Conservation (phyloP, 75 land plant genomes). For the Sequoiadendron giganteum region DNA sequence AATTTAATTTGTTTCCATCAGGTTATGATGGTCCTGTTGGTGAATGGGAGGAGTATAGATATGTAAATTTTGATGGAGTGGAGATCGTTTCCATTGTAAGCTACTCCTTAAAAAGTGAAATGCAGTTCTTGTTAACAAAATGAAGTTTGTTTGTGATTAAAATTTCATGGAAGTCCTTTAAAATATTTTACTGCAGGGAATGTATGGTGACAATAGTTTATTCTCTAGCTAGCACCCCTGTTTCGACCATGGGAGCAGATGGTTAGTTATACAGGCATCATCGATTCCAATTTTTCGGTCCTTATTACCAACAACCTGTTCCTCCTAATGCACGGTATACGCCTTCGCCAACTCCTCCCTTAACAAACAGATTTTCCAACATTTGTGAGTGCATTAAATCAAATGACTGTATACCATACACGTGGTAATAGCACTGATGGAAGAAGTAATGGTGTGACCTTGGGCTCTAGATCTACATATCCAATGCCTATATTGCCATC, state of each 20-base stretch:
- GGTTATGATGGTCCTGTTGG: no score
- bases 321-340: slow-evolving; percentile 43
- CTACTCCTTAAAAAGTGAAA: not conserved
- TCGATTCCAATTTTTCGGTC: slow-evolving; percentile 56
- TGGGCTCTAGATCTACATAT: no score
- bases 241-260: slow-evolving; percentile 43
- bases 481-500: no score
- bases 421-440: no score
- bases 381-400: slow-evolving; percentile 43
- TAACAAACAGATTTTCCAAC: slow-evolving; percentile 33
- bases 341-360: no score
- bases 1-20: no score
- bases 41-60: no score
- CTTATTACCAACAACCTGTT: slow-evolving; percentile 56
- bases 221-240: slow-evolving; percentile 42
- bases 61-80: slow-evolving; percentile 48
- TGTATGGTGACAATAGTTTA: slow-evolving; percentile 62
- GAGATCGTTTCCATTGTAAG: slow-evolving; percentile 50
- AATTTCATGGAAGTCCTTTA: not conserved
- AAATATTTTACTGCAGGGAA: slow-evolving; percentile 35
- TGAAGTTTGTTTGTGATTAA: no score
- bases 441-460: no score
- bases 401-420: slow-evolving; percentile 36
- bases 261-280: slow-evolving; percentile 71
- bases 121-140: not conserved